These are phyloP conservation scores for Termitomyces titanicus DNA, from an alignment of 768 basidiomycete species.

Conservation along the genomic window DNA sequence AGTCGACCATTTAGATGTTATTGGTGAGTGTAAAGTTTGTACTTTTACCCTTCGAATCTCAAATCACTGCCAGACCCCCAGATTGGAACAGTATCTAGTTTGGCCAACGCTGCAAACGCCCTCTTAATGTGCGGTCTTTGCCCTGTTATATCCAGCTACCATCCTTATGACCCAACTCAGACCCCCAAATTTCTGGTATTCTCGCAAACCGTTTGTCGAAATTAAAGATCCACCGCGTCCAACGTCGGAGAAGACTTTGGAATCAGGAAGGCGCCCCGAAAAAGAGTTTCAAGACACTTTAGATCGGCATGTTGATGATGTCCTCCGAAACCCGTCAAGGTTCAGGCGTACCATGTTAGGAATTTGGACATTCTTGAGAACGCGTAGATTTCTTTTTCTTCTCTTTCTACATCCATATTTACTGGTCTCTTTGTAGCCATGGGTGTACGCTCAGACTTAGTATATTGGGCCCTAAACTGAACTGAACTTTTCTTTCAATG, in stretches of 20 bases:
- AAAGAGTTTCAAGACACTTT: conserved; percentile 43
- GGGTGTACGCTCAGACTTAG: conserved; percentile 40
- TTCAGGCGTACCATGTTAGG: conserved; percentile 59
- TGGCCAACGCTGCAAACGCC: conserved; percentile 79
- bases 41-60: background rate
- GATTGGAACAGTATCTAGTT: conserved; percentile 67
- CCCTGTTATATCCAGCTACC: background rate
- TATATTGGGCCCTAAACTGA: background rate
- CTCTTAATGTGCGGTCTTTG: conserved; percentile 53
- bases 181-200: conserved; percentile 68
- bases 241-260: conserved; percentile 24
- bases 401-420: background rate
- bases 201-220: conserved; percentile 63
- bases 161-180: conserved; percentile 27
- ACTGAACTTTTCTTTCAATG: conserved; percentile 1
- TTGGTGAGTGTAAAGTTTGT: conserved; percentile 41
- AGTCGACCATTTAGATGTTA: conserved; percentile 80
- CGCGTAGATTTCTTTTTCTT: conserved; percentile 47
- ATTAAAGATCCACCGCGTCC: conserved; percentile 42
- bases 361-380: conserved; percentile 81
- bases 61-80: conserved; percentile 51
- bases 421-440: conserved; percentile 40
- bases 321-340: conserved; percentile 59
- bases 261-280: conserved; percentile 20
- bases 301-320: conserved; percentile 77